Conservation (phyloP, 306 rosid species). For the Cyamopsis tetragonoloba region DNA sequence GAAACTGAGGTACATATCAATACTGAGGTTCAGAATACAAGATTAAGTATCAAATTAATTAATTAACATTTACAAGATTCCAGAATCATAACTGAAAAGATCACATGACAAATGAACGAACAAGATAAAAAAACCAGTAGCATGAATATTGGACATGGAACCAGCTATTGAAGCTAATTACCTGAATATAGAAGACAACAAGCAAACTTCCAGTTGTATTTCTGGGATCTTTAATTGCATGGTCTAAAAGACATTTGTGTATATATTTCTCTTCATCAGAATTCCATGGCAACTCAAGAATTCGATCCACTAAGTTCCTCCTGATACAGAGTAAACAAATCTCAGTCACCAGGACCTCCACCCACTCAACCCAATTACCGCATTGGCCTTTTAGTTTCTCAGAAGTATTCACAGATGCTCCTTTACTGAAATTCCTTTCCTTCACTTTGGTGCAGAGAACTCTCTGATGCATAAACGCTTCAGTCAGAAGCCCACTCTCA, state of each 20-base stretch:
- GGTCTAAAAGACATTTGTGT: slow-evolving; percentile 80
- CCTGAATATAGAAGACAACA: slow-evolving; percentile 93
- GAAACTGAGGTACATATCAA: slow-evolving; percentile 14
- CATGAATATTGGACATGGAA: slow-evolving; percentile 5
- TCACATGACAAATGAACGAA: neutral
- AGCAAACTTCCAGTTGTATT: slow-evolving; percentile 84
- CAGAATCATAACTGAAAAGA: slow-evolving; percentile 12
- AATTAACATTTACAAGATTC: neutral
- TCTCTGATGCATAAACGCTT: slow-evolving; percentile 93
- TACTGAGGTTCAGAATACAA: slow-evolving; percentile 8
- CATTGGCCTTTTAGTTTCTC: slow-evolving; percentile 39
- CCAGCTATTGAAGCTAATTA: slow-evolving; percentile 23
- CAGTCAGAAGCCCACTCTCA: slow-evolving; percentile 95
- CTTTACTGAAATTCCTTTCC: slow-evolving; percentile 51
- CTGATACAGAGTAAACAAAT: slow-evolving; percentile 92
- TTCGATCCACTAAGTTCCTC: slow-evolving; percentile 80
- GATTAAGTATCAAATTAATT: neutral
- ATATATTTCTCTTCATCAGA: slow-evolving; percentile 86
- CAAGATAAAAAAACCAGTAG: slow-evolving; percentile 17
- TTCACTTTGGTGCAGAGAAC: slow-evolving; percentile 60
- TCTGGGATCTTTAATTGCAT: slow-evolving; percentile 58
- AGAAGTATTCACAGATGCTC: slow-evolving; percentile 36
- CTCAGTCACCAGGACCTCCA: slow-evolving; percentile 83
- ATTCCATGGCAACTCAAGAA: slow-evolving; percentile 95
- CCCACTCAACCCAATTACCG: slow-evolving; percentile 67